Evolutionary conservation across 1,139 yeast species (phyloP).

Genomic region (Lodderomyces metapsilosis): DNA sequence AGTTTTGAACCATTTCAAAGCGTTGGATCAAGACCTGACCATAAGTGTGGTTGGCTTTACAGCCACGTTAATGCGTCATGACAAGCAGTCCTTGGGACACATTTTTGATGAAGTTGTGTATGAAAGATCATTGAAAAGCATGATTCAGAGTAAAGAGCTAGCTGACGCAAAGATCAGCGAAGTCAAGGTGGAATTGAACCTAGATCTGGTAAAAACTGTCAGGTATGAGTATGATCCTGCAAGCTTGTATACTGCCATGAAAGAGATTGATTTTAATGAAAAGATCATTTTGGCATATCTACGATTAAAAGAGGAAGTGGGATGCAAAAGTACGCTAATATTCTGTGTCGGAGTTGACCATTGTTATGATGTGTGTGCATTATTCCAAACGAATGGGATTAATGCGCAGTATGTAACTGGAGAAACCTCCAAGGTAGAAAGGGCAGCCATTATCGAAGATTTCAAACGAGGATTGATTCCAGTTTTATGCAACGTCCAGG

Average conservation of each 20-base stretch:
- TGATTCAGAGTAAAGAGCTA: constrained; percentile 70
- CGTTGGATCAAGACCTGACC: constrained; percentile 38
- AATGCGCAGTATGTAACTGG: constrained; percentile 77
- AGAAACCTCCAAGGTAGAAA: constrained; percentile 50
- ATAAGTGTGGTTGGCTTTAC: constrained; percentile 78
- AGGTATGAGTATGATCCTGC: constrained; percentile 56
- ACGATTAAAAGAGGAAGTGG: constrained; percentile 33
- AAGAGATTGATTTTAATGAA: constrained; percentile 37
- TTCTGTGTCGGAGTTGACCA: constrained; percentile 79
- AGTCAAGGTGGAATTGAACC: constrained; percentile 44
- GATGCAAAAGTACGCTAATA: constrained; percentile 62
- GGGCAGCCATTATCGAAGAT: constrained; percentile 53
- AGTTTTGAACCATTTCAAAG: constrained; percentile 59
- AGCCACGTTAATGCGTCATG: constrained; percentile 74
- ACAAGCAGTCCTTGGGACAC: constrained; percentile 55
- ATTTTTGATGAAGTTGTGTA: constrained; percentile 76
- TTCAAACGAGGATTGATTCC: constrained; percentile 64
- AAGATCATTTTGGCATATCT: constrained; percentile 49
- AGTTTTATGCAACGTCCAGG: constrained; percentile 83
- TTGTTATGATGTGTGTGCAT: constrained; percentile 52
- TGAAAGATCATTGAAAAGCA: constrained; percentile 61
- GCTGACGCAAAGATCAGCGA: constrained; percentile 68
- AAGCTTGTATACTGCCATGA: constrained; percentile 55
- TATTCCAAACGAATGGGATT: constrained; percentile 59
- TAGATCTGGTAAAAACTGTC: constrained; percentile 28